Conservation (phyloP, 495 filamentous ascomycete genomes). For the Penicillium ochrochloron region DNA sequence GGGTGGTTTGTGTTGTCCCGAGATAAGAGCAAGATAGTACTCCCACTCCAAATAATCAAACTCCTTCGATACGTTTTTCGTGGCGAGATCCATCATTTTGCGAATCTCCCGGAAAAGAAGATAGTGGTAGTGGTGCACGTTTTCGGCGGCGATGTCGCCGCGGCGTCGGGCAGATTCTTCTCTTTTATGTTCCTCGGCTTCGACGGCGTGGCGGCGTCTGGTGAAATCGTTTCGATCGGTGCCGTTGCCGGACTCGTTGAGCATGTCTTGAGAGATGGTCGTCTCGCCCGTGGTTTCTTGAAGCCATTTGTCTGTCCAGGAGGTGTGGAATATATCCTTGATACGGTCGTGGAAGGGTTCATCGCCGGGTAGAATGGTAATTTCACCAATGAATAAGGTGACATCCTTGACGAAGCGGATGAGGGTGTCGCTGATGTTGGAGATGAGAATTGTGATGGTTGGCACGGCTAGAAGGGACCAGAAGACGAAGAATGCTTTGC, state of each 20-base stretch:
- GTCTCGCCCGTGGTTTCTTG: conserved; percentile 30
- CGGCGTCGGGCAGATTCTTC: conserved; percentile 43
- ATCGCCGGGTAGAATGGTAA: conserved; percentile 79
- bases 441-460: conserved; percentile 81
- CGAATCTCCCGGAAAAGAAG: conserved; percentile 69
- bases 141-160: conserved; percentile 49
- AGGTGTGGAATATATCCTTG: conserved; percentile 24
- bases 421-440: conserved; percentile 70
- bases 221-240: not conserved
- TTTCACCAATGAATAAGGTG: conserved; percentile 69
- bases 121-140: conserved; percentile 66
- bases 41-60: conserved; percentile 85
- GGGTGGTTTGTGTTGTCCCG: conserved; percentile 63
- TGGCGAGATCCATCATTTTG: conserved; percentile 67
- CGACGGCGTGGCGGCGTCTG: conserved; percentile 14
- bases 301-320: conserved; percentile 31
- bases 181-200: conserved; percentile 44
- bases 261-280: conserved; percentile 6
- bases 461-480: conserved; percentile 87
- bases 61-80: conserved; percentile 60
- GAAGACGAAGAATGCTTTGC: conserved; percentile 83
- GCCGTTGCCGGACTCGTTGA: conserved; percentile 14
- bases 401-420: conserved; percentile 70
- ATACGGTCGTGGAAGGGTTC: conserved; percentile 27
- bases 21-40: conserved; percentile 73